Evolutionary conservation across 1,284 basidiomycete genomes (phyloP), one percentile per base, ranked within the genome.

Genomic region (Apiotrichum montevideense): DNA sequence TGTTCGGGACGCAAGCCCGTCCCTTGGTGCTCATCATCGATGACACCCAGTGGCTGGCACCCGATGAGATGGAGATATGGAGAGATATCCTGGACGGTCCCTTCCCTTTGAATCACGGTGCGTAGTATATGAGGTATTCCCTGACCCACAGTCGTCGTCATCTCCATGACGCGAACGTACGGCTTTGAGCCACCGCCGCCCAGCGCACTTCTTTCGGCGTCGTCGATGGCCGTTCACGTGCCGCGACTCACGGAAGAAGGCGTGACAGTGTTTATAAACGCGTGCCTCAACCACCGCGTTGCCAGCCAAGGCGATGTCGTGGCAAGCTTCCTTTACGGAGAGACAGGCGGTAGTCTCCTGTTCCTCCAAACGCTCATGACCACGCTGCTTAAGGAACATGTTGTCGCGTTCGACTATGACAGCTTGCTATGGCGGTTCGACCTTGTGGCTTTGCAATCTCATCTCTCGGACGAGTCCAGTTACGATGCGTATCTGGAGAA

Each of bases 1-100:
- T 73, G 6, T 76, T 76, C 43, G 73, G 70, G 0, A 65, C 69
- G 1, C 41, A 51, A 0, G 8, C 46, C 1, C 60, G 71, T 3
- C 75, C 75, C 0, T 59, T 76, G 7, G 54, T 76, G 2, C 61
- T 75, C 8, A 35, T 72, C 11, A 41, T 75, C 21, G 73, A 75
- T 57, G 73, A 76, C 50, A 62, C 66, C 4, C 73, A 76, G 51
- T 75, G 73, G 72, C 58, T 72, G 32, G 57, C 64, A 0, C 42
- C 53, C 2, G 67, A 68, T 14, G 71, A 74, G 48, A 51, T 66
- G 2, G 58, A 63, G 2, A 53, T 71, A 45, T 70, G 59, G 46
- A 9, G 46, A 13, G 46, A 48, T 15, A 35, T 48, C 34, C 46
- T 48, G 8, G 46, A 48, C 35, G n/a, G 46, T 13, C 1, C 46